Evolutionary conservation across 805 yeast species (phyloP), one percentile per base, ranked within the genome.

Genomic region (Saturnispora dispora): DNA sequence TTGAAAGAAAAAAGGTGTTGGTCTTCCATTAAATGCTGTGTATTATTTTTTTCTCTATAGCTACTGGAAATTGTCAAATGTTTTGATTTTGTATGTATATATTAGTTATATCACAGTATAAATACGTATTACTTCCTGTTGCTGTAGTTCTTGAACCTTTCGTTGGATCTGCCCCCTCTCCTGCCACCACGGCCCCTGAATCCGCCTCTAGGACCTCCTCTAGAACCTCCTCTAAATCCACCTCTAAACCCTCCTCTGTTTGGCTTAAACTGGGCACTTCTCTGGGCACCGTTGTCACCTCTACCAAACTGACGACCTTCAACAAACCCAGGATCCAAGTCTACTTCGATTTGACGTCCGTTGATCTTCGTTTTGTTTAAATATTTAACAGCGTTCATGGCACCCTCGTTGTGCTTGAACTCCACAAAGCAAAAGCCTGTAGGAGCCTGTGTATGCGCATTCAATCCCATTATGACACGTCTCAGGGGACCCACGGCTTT

Each of bases 221-320:
- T 36, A 20, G 41, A 11, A 13, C 33, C 33, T 30, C 41, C 41
- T 37, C 41, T 37, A 11, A 20, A 20, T 11, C 41, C 41, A 4
- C 41, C 41, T 37, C 41, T 37, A 37, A 23, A 40, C 27, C 56
- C 45, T 11, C 57, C 28, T 13, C 51, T 46, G 11, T 50, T 49
- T 17, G 43, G 53, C 40, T 49, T 56, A 47, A 43, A 52, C 45
- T 50, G 53, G 33, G 55, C 53, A 71, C 77, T 50, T 71, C 78
- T 58, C 65, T 93, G 99, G 2, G 97, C 98, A 52, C 99, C 99
- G 55, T 79, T 82, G 15, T 78, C 75, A 45, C 98, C 98, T 61
- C 99, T 77, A 20, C 99, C 99, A 63, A 82, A 93, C 64, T 93
- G 98, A 57, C 99, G 75, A 1, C 99, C 99, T 59, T 91, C 97